Evolutionary conservation across 441 rosid species (phyloP), one percentile per base, ranked within the genome.

Genomic region (Hura crepitans): DNA sequence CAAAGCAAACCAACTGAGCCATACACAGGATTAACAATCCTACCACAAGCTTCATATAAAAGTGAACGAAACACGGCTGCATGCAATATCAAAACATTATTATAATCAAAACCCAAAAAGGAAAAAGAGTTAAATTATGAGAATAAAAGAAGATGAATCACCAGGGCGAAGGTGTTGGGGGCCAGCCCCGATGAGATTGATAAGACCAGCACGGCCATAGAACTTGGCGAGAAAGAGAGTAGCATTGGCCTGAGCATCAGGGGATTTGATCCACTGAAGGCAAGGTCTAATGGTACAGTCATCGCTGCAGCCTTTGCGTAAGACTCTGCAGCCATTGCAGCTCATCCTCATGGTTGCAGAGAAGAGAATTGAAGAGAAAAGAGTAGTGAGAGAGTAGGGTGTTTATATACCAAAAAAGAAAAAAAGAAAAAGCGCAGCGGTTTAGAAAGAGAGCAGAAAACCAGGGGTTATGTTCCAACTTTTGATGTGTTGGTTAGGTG

Each of bases 131-230:
- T 5, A 4, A 22, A 61, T 20, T 7, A 23, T 11, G 3, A 57
- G 14, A 30, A 57, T 4, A 30, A 57, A n/a, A n/a, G n/a, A n/a
- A n/a, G n/a, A n/a, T 43, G 31, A n/a, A 56, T 27, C 78, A 83
- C 87, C 87, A 3, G 86, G 85, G 20, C 87, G 87, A 51, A 77
- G 82, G 31, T 77, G 68, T 13, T 57, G 71, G 31, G 85, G 79
- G 6, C 85, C 86, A 20, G 85, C 87, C 28, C 76, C 77, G 25
- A 85, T 77, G 65, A 83, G 86, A 54, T 85, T 83, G 77, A 82
- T 62, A 46, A 85, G 87, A 46, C 86, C 89, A 2, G 89, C 85
- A 7, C 89, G 87, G 76, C 89, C 89, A 31, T 85, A 85, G 68
- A 83, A 85, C 74, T 85, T 85, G 80, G 89, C 86, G 5, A 85